Evolutionary conservation across 495 filamentous ascomycete species (phyloP), one percentile per base, ranked within the genome.

Genomic region (Geopyxis carbonaria): DNA sequence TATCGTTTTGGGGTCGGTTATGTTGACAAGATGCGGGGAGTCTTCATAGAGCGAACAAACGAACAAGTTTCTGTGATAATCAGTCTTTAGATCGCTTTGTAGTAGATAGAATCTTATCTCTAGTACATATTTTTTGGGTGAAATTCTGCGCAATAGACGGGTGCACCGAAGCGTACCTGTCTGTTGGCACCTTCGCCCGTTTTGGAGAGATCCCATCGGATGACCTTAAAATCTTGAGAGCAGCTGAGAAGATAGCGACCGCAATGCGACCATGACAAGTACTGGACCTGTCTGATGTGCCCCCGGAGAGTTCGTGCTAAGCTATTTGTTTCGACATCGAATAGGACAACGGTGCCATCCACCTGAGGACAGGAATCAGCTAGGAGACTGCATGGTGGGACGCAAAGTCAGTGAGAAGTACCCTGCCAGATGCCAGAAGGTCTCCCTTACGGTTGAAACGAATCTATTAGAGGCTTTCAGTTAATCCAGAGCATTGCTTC

Each of bases 251-350:
- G 69, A 59, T 92, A 95, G 29, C 84, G 70, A 16, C 86, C 85
- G 61, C 84, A 78, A 45, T 79, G 65, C 5, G 84, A 93, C 89
- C 89, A 99, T 59, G 86, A 91, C 15, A 95, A 57, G 9, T 80
- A 89, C 44, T 89, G 83, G 28, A 95, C 80, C 51, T 89, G 84
- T 43, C 77, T 67, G 13, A 80, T 87, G 61, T 99, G 89, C 5
- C 89, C 89, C 38, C 80, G 72, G 23, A 95, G 66, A 57, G 94
- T 94, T 40, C 84, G 76, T 28, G 89, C 89, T 13, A 95, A 78
- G 25, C 87, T 85, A 65, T 86, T 89, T 20, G 91, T 95, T 56
- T 94, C 91, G 29, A 94, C 68, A 55, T 99, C 89, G 65, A 93
- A 99, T 38, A 99, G 79, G 23, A 93, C 78, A 31, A 95, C 78